Evolutionary conservation across 345 rosid genomes (phyloP), one percentile per base, ranked within the genome.

Genomic region (Eutrema heterophyllum): DNA sequence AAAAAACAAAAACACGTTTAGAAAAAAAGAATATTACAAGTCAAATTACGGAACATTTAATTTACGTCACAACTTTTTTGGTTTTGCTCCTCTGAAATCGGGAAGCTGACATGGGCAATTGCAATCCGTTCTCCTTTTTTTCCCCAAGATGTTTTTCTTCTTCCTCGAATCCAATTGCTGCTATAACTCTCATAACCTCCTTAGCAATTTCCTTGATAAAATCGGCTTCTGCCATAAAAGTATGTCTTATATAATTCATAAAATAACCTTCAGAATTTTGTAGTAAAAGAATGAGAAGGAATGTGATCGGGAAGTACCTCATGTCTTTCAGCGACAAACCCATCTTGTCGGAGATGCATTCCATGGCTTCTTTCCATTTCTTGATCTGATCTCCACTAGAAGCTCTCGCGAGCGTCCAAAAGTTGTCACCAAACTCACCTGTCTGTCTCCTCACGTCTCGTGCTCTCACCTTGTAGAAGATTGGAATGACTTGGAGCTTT

Each of bases 361-460:
- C 78, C 7, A 73, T 15, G 1, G 78, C 58, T 7, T 65, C 66
- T 7, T 65, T 69, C 73, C 65, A 57, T 3, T 18, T 41, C 27
- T 35, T 56, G 35, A 69, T 69, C 64, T 69, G 14, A 16, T 56
- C 50, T 46, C 75, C 60, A 49, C 71, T 50, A 32, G 59, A 71
- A 36, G 29, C 41, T 26, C 10, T 29, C 0, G 49, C 71, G 0
- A 73, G 71, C 0, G 0, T 64, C 65, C 77, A 73, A 2, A 73
- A 73, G 57, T 55, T 64, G 2, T 26, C 16, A 64, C 77, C 77
- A 64, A 73, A 64, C 51, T 71, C 52, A 71, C 60, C 52, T 0
- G 36, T 45, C 45, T 69, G 65, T 21, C 15, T 7, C 32, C 39
- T 64, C 10, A 64, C 64, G 9, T 64, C 64, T 64, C 30, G 1